Evolutionary conservation across 164 flowering plant genomes (phyloP).

Genomic region (Magnolia changhungtana): DNA sequence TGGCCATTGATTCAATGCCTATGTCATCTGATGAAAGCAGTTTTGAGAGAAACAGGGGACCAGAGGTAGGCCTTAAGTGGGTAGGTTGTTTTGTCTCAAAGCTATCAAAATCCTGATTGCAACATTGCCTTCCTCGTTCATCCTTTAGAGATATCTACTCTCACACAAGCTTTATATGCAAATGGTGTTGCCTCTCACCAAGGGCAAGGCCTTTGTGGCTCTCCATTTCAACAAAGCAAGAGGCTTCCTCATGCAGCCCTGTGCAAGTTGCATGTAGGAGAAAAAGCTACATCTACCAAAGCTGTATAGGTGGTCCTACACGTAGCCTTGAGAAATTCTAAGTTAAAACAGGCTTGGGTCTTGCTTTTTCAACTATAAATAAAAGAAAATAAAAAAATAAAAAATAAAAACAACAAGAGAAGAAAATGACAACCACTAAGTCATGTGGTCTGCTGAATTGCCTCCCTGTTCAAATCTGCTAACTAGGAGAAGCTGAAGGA

Average conservation of each 20-base stretch:
- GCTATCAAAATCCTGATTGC: slow-evolving; percentile 15
- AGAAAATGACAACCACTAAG: no score
- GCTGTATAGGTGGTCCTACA: neutral
- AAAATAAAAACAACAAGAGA: no score
- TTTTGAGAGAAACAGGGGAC: neutral
- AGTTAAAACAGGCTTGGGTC: no score
- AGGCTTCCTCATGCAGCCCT: neutral
- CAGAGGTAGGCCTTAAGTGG: neutral
- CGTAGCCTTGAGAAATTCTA: neutral
- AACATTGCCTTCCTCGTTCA: neutral
- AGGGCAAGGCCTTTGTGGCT: neutral
- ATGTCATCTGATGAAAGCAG: neutral
- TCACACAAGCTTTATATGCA: neutral
- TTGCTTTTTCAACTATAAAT: no score
- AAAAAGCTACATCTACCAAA: neutral
- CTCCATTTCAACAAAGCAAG: neutral
- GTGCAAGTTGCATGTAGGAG: neutral
- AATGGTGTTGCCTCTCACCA: neutral
- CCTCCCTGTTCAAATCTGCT: no score
- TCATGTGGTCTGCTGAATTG: no score
- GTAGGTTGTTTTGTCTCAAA: neutral
- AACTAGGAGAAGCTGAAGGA: no score
- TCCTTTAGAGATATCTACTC: neutral
- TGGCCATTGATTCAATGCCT: neutral
- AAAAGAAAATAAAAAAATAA: no score